Evolutionary conservation across 495 filamentous ascomycete genomes (phyloP).

Genomic region (Neurospora sp.): DNA sequence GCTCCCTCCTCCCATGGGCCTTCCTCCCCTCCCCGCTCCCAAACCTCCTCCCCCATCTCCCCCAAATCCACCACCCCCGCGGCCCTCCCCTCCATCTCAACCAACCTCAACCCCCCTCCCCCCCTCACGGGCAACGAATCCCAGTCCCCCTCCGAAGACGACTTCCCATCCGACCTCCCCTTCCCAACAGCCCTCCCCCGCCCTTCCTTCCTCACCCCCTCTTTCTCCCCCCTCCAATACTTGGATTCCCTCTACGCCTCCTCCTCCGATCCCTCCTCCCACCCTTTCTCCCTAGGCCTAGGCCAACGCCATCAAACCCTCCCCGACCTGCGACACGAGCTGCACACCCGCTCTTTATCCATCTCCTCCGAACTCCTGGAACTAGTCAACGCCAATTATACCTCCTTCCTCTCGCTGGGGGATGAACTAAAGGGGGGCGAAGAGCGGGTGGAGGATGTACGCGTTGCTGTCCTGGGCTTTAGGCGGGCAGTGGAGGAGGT

Average conservation of each 20-base stretch:
- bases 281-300: too few species aligned
- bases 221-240: constrained; percentile 81
- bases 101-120: constrained; percentile 36
- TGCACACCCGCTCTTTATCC: constrained; percentile 62
- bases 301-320: constrained; percentile 66
- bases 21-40: constrained; percentile 22
- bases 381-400: constrained; percentile 88
- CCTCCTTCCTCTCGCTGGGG: constrained; percentile 78
- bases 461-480: constrained; percentile 38
- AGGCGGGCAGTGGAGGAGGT: constrained; percentile 59
- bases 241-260: not conserved
- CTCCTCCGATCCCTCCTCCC: too few species aligned
- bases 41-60: constrained; percentile 19
- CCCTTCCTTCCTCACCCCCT: constrained; percentile 56
- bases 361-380: constrained; percentile 81
- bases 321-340: constrained; percentile 80
- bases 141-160: constrained; percentile 17
- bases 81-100: not conserved
- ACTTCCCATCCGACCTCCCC: constrained; percentile 60
- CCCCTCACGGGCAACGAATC: constrained; percentile 23
- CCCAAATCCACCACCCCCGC: constrained; percentile 14
- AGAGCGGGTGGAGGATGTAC: constrained; percentile 44
- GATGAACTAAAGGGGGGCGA: constrained; percentile 77
- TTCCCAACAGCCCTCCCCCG: constrained; percentile 77
- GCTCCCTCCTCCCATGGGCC: constrained; percentile 21